Conservation (phyloP, 192 early-diverging fungal species). For the Coemansia sp. region DNA sequence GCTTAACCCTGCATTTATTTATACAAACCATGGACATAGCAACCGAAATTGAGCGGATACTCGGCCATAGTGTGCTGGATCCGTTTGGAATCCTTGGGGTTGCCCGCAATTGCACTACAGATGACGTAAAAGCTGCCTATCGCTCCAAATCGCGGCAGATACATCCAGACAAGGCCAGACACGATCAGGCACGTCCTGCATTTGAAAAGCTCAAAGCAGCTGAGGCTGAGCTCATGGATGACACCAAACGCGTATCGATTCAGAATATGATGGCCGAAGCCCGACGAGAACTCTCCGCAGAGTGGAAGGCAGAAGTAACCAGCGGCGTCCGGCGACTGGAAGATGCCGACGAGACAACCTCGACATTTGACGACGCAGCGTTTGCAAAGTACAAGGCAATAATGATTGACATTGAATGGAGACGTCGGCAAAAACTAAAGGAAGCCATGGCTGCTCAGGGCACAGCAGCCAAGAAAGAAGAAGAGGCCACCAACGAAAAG, state of each 20-base stretch:
- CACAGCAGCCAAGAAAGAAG: slow-evolving; percentile 15
- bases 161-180: slow-evolving; percentile 46
- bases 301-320: slow-evolving; percentile 15
- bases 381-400: slow-evolving; percentile 33
- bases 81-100: slow-evolving; percentile 41
- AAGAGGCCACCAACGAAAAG: slow-evolving; percentile 19
- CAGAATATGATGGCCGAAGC: slow-evolving; percentile 35
- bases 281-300: slow-evolving; percentile 28
- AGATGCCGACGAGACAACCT: not conserved
- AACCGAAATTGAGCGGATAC: slow-evolving; percentile 40
- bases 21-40: slow-evolving; percentile 10
- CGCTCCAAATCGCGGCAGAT: slow-evolving; percentile 42
- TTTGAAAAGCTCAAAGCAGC: slow-evolving; percentile 46
- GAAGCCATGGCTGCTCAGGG: slow-evolving; percentile 46
- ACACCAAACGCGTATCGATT: slow-evolving; percentile 31
- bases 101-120: slow-evolving; percentile 18
- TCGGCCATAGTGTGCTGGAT: slow-evolving; percentile 30
- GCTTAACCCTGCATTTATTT: not conserved
- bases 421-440: slow-evolving; percentile 38
- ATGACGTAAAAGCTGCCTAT: slow-evolving; percentile 43
- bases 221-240: slow-evolving; percentile 46
- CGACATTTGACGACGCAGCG: slow-evolving; percentile 23
- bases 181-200: slow-evolving; percentile 39
- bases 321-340: not conserved
- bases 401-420: slow-evolving; percentile 49